Percentiles rank a stretch among this genome's conserved stretches.
phyloP scores from a whole-genome alignment of 75 land plant genomes.

The Isoetes taiwanensis region DNA sequence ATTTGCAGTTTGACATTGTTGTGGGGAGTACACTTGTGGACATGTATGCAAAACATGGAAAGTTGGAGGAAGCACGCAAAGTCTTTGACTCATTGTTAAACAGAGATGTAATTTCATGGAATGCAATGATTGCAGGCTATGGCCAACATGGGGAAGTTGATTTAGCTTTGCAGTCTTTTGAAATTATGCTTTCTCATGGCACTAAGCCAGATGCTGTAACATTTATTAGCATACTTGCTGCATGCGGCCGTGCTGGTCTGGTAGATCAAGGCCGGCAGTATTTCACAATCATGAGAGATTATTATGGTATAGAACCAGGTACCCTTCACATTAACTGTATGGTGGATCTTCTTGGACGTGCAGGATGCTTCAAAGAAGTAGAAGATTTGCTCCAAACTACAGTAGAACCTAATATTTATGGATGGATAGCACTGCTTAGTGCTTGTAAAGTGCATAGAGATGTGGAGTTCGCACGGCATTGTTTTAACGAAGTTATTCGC shows the following conservation, averaged over 20 bases:
- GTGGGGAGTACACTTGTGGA: slow-evolving; percentile 21
- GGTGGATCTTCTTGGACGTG: slow-evolving; percentile 31
- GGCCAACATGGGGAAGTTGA: slow-evolving; percentile 21
- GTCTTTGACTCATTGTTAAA: slow-evolving; percentile 8
- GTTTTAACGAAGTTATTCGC: slow-evolving; percentile 16
- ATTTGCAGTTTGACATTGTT: slow-evolving; percentile 13
- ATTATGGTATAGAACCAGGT: slow-evolving; percentile 23
- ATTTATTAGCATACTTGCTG: slow-evolving; percentile 24
- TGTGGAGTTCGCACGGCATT: slow-evolving; percentile 20
- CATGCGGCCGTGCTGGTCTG: slow-evolving; percentile 34
- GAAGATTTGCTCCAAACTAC: slow-evolving; percentile 22
- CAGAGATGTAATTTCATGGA: slow-evolving; percentile 19
- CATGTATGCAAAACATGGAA: slow-evolving; percentile 26
- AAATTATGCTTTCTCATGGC: slow-evolving; percentile 14
- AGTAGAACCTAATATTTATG: slow-evolving; percentile 16
- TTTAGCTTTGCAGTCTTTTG: slow-evolving; percentile 22
- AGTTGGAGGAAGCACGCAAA: slow-evolving; percentile 7
- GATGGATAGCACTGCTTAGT: slow-evolving; percentile 31
- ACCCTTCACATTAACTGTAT: slow-evolving; percentile 31
- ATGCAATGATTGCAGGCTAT: slow-evolving; percentile 23
- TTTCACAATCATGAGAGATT: slow-evolving; percentile 24
- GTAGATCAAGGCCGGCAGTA: slow-evolving; percentile 29
- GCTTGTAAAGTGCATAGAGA: slow-evolving; percentile 22
- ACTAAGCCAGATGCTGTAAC: slow-evolving; percentile 21
- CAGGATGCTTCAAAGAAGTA: slow-evolving; percentile 21